These are phyloP conservation scores for Neohortaea acidophila DNA, from an alignment of 495 filamentous ascomycete species.

Conservation along the genomic window DNA sequence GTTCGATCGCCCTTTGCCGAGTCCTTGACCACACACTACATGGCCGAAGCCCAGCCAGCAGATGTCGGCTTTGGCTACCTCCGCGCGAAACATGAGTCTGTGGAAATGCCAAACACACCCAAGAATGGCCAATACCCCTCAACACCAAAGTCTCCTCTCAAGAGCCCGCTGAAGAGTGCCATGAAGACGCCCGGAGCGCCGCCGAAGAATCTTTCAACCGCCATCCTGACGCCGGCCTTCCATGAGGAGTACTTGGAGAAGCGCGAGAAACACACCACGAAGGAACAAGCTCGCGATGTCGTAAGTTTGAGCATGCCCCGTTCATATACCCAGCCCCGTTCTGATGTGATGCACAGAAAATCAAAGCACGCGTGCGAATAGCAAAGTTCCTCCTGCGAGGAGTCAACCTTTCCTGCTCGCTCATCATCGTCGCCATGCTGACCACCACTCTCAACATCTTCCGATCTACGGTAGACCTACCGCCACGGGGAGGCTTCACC, in stretches of 20 bases:
- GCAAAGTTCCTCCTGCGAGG: constrained; percentile 88
- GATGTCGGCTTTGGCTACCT: constrained; percentile 92
- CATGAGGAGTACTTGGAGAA: constrained; percentile 75
- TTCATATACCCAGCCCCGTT: neutral
- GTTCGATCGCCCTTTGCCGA: constrained; percentile 54
- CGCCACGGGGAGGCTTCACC: constrained; percentile 61
- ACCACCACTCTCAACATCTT: constrained; percentile 77
- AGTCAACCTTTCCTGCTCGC: constrained; percentile 89
- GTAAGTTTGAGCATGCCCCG: constrained; percentile 36
- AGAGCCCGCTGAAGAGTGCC: constrained; percentile 53
- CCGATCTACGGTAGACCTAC: constrained; percentile 58
- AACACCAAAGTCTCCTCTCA: constrained; percentile 52
- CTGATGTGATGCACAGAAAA: constrained; percentile 47
- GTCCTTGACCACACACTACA: constrained; percentile 37
- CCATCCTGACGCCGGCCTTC: constrained; percentile 77
- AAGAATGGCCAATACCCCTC: constrained; percentile 32
- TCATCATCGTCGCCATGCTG: constrained; percentile 84
- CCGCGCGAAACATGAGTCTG: constrained; percentile 38
- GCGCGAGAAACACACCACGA: constrained; percentile 59
- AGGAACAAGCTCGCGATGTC: constrained; percentile 68
- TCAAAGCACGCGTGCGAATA: constrained; percentile 82
- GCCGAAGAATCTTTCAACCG: constrained; percentile 39
- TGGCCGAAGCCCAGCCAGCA: constrained; percentile 51
- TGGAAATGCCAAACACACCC: constrained; percentile 31
- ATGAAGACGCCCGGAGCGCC: constrained; percentile 72